phyloP scores from a whole-genome alignment of 2,329 filamentous ascomycete species.

The Aurifilum marmelostoma region DNA sequence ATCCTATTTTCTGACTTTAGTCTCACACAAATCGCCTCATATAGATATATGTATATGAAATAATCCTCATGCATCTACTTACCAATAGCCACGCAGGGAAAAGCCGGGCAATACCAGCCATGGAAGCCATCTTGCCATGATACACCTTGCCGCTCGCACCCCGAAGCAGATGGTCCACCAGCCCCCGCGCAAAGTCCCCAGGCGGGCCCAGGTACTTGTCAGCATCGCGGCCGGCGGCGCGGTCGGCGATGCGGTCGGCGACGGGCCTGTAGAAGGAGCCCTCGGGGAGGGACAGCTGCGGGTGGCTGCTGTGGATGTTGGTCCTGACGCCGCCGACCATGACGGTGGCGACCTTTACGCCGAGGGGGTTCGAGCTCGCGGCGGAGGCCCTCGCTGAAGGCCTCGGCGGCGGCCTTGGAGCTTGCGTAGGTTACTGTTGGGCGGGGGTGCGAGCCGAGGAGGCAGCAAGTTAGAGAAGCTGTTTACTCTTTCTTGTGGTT shows the following conservation, averaged over 20 bases:
- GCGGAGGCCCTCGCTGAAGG: constrained; percentile 41
- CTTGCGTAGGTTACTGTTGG: constrained; percentile 57
- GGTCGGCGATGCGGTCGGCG: neutral
- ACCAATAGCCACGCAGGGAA: constrained; percentile 16
- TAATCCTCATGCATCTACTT: too few species aligned
- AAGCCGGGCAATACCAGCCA: neutral
- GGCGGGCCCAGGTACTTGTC: neutral
- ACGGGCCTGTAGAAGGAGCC: constrained; percentile 52
- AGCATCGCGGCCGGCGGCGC: constrained; percentile 2
- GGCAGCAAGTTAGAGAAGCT: neutral
- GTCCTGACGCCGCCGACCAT: constrained; percentile 57
- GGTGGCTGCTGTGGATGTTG: constrained; percentile 48
- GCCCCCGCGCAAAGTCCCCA: neutral
- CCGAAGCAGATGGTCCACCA: neutral
- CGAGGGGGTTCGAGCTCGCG: constrained; percentile 56
- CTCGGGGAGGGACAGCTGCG: constrained; percentile 46
- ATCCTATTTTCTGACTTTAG: neutral
- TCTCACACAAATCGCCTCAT: neutral
- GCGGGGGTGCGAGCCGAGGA: constrained; percentile 57
- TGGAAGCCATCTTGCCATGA: constrained; percentile 10
- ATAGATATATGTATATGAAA: too few species aligned
- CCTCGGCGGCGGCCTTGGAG: constrained; percentile 33
- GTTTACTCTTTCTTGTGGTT: too few species aligned
- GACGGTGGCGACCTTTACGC: constrained; percentile 60
- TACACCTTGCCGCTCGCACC: constrained; percentile 15